phyloP scores from a whole-genome alignment of 805 yeast genomes.

The Starmerella tilneyi region DNA sequence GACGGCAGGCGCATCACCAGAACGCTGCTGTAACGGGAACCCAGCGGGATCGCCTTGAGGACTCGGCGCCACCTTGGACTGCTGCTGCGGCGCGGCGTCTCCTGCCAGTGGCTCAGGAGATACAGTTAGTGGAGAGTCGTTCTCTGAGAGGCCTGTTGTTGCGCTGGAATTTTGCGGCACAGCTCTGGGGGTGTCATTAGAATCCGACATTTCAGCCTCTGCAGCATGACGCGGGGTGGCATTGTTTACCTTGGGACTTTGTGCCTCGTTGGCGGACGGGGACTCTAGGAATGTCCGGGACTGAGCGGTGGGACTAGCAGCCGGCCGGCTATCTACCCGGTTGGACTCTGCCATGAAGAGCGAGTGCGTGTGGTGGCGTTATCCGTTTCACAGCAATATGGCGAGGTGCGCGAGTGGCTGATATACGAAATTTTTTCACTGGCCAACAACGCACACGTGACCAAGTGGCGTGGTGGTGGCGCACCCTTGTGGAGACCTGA shows the following conservation, averaged over 20 bases:
- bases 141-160: too few relatives aligned
- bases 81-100: too few relatives aligned
- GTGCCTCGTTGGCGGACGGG: neutral
- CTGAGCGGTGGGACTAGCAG: neutral
- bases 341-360: neutral
- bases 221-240: neutral
- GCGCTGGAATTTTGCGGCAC: too few relatives aligned
- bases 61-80: too few relatives aligned
- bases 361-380: neutral
- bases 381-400: neutral
- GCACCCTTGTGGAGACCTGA: too few relatives aligned
- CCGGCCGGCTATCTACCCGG: neutral
- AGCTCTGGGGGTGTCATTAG: too few relatives aligned
- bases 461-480: constrained; percentile 8
- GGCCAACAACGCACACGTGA: neutral
- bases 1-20: too few relatives aligned
- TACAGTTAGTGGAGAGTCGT: too few relatives aligned
- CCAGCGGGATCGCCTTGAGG: too few relatives aligned
- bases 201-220: neutral
- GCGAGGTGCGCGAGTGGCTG: constrained; percentile 4
- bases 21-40: too few relatives aligned
- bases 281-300: neutral
- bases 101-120: too few relatives aligned
- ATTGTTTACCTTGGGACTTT: constrained; percentile 4
- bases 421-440: constrained; percentile 1